phyloP scores from a whole-genome alignment of 78 protist genomes.

The Reticulomyxa filosa region DNA sequence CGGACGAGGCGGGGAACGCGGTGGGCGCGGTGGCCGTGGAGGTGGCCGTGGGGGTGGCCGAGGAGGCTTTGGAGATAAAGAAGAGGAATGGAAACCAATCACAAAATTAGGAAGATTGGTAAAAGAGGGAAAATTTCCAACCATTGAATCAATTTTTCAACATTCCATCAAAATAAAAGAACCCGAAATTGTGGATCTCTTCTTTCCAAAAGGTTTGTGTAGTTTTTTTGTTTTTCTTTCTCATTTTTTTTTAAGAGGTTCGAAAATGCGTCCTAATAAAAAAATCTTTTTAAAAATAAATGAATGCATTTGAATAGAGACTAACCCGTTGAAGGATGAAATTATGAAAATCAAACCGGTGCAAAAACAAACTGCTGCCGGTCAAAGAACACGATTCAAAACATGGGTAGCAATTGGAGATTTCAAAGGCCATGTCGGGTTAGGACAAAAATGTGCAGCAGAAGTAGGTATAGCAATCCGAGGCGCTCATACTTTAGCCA shows the following conservation, averaged over 20 bases:
- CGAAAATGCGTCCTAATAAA: too few relatives aligned
- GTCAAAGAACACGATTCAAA: slow-evolving; percentile 99
- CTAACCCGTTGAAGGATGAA: slow-evolving; percentile 70
- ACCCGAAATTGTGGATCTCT: slow-evolving; percentile 84
- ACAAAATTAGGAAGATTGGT: slow-evolving; percentile 99
- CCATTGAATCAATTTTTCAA: slow-evolving; percentile 90
- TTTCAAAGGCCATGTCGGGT: slow-evolving; percentile 95
- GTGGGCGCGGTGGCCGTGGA: slow-evolving; percentile 1
- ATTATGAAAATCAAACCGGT: slow-evolving; percentile 96
- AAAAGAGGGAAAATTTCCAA: slow-evolving; percentile 58
- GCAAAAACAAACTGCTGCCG: slow-evolving; percentile 99
- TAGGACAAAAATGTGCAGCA: slow-evolving; percentile 93
- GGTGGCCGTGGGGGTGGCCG: slow-evolving; percentile 59
- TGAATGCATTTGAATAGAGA: too few relatives aligned
- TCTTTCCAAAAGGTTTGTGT: too few relatives aligned
- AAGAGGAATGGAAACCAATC: slow-evolving; percentile 84
- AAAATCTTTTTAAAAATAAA: too few relatives aligned
- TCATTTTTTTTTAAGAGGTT: too few relatives aligned
- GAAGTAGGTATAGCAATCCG: slow-evolving; percentile 94
- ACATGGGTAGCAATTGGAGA: slow-evolving; percentile 78
- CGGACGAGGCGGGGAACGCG: neutral
- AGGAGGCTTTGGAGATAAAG: slow-evolving; percentile 32
- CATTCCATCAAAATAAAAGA: slow-evolving; percentile 98
- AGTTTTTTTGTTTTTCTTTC: too few relatives aligned
- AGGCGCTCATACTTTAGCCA: slow-evolving; percentile 87